phyloP scores from a whole-genome alignment of 345 rosid genomes.

The Nephelium lappaceum region DNA sequence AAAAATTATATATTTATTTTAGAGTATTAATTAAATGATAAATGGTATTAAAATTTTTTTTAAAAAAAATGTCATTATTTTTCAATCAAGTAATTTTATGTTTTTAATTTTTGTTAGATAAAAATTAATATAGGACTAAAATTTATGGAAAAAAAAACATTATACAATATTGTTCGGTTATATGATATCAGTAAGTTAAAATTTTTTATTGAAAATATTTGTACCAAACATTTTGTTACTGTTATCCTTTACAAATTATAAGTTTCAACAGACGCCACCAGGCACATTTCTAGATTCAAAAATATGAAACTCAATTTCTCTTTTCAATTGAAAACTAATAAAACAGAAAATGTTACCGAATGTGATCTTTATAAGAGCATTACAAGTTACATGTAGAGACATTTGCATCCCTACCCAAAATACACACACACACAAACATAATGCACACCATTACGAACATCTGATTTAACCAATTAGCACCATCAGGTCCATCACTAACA shows the following conservation, averaged over 20 bases:
- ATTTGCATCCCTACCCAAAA: neutral
- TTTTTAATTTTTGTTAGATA: neutral
- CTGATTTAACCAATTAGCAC: neutral
- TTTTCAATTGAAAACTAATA: neutral
- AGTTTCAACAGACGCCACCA: neutral
- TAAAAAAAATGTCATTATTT: neutral
- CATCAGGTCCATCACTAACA: constrained; percentile 1
- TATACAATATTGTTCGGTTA: neutral
- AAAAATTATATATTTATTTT: too few species aligned
- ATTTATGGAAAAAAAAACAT: too few species aligned
- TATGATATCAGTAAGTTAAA: neutral
- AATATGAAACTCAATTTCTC: neutral
- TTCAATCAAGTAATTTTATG: neutral
- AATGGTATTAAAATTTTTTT: neutral
- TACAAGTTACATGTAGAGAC: neutral
- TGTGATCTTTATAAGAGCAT: neutral
- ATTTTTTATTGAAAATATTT: neutral
- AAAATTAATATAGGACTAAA: neutral
- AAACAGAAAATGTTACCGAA: neutral
- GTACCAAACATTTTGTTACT: neutral
- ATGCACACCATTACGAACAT: neutral
- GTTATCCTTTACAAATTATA: neutral
- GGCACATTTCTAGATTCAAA: neutral
- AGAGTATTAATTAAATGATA: neutral
- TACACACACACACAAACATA: neutral